Evolutionary conservation across 2,329 filamentous ascomycete species (phyloP).

Genomic region (Byssoonygena ceratinophila): DNA sequence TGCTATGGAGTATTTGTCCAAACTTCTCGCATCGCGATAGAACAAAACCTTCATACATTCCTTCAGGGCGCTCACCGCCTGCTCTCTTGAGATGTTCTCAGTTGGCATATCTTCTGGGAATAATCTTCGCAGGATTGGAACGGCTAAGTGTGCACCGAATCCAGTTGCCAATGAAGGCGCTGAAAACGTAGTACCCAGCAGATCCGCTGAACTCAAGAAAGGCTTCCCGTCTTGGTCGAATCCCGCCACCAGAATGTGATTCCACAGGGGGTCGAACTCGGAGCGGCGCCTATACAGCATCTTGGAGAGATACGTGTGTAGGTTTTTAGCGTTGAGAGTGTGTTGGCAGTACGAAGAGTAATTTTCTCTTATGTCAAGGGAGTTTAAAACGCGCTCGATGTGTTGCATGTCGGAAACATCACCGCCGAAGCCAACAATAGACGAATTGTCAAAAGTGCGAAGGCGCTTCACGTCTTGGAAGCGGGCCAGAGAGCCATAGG

Average conservation of each 20-base stretch:
- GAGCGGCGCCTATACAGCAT: constrained; percentile 90
- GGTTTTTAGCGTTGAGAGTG: constrained; percentile 74
- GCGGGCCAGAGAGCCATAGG: constrained; percentile 90
- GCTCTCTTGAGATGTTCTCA: constrained; percentile 59
- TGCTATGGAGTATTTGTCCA: constrained; percentile 85
- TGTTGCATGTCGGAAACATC: constrained; percentile 99
- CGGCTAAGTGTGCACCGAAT: constrained; percentile 83
- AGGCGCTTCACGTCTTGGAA: constrained; percentile 96
- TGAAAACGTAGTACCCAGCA: constrained; percentile 84
- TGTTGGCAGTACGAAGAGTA: constrained; percentile 51
- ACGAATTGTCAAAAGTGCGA: constrained; percentile 70
- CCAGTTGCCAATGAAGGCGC: constrained; percentile 84
- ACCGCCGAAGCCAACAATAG: constrained; percentile 86
- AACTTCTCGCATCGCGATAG: constrained; percentile 88
- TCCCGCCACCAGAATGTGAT: constrained; percentile 82
- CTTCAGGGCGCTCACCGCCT: constrained; percentile 69
- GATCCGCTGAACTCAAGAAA: constrained; percentile 83
- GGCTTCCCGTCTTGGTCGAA: constrained; percentile 69
- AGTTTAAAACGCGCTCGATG: constrained; percentile 77
- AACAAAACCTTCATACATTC: constrained; percentile 98
- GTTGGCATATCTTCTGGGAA: constrained; percentile 76
- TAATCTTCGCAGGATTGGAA: constrained; percentile 75
- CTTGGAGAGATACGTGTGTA: constrained; percentile 93
- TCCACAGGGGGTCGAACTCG: constrained; percentile 97
- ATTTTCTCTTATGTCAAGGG: constrained; percentile 70